Conservation (phyloP, 2,329 filamentous ascomycete genomes). For the Exserohilum rostratum region DNA sequence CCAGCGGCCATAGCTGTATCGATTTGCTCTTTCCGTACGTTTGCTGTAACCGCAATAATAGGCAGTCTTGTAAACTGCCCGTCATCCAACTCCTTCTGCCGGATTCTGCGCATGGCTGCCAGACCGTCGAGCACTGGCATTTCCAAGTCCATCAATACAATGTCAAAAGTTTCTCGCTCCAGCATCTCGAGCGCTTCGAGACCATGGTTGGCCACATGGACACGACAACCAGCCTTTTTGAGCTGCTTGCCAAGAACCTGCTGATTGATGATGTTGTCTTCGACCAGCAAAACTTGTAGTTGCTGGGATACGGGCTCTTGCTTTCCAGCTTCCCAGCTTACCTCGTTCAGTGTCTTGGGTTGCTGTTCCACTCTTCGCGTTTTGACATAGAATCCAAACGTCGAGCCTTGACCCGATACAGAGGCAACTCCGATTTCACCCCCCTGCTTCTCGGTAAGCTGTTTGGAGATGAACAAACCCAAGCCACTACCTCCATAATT, state of each 20-base stretch:
- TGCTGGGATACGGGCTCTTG: constrained; percentile 5
- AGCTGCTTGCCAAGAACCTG: constrained; percentile 46
- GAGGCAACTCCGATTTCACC: constrained; percentile 55
- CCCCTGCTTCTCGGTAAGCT: constrained; percentile 53
- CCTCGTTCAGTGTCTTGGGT: constrained; percentile 10
- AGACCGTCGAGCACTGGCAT: constrained; percentile 62
- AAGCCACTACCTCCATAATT: constrained; percentile 54
- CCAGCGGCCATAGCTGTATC: constrained; percentile 42
- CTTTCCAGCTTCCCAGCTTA: constrained; percentile 9
- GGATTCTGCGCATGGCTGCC: constrained; percentile 54
- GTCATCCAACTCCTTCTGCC: constrained; percentile 46
- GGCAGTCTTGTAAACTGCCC: constrained; percentile 29
- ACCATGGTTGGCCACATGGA: constrained; percentile 46
- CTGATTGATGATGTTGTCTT: constrained; percentile 51
- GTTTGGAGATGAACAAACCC: constrained; percentile 55
- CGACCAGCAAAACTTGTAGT: constrained; percentile 44
- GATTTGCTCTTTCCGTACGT: constrained; percentile 47
- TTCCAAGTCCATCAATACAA: constrained; percentile 57
- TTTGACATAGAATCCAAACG: constrained; percentile 55
- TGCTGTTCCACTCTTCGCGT: constrained; percentile 31
- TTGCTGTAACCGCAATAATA: constrained; percentile 48
- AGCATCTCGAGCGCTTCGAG: constrained; percentile 44
- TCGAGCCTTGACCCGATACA: constrained; percentile 45
- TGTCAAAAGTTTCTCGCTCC: constrained; percentile 38
- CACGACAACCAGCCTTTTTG: constrained; percentile 39